Evolutionary conservation across 148 eudicot genomes (phyloP).

Genomic region (Euryodendron excelsum): DNA sequence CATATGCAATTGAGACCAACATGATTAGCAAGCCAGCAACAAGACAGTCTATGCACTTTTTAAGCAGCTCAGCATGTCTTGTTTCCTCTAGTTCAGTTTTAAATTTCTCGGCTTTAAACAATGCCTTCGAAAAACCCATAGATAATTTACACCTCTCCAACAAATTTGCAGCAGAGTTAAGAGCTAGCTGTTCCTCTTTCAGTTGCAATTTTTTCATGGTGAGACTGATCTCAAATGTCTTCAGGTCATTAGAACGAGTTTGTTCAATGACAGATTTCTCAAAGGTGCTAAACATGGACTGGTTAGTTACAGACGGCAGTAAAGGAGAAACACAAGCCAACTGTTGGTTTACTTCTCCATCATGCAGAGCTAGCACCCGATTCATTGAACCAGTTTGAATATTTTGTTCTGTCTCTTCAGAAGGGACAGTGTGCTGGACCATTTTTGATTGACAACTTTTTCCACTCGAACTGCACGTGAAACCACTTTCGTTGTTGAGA

Average conservation of each 20-base stretch:
- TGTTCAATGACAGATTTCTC: slow-evolving; percentile 76
- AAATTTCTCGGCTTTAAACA: slow-evolving; percentile 74
- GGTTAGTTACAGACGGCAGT: slow-evolving; percentile 17
- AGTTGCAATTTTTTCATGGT: slow-evolving; percentile 63
- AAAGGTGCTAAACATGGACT: slow-evolving; percentile 38
- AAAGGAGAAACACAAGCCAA: slow-evolving; percentile 38
- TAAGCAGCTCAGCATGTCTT: slow-evolving; percentile 66
- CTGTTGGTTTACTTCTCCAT: slow-evolving; percentile 33
- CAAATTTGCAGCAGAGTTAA: slow-evolving; percentile 55
- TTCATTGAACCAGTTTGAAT: slow-evolving; percentile 19
- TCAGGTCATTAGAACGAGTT: slow-evolving; percentile 79
- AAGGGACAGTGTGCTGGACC: slow-evolving; percentile 13
- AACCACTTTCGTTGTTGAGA: slow-evolving; percentile 15
- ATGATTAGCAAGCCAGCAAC: slow-evolving; percentile 77
- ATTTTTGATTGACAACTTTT: slow-evolving; percentile 16
- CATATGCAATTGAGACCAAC: slow-evolving; percentile 61
- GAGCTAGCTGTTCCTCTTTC: slow-evolving; percentile 65
- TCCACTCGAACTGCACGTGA: slow-evolving; percentile 17
- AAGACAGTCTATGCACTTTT: slow-evolving; percentile 69
- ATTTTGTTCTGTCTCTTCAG: slow-evolving; percentile 39
- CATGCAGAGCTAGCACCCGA: slow-evolving; percentile 39
- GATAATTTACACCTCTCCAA: slow-evolving; percentile 73
- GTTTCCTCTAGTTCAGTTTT: slow-evolving; percentile 70
- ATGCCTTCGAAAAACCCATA: slow-evolving; percentile 71
- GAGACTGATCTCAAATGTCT: slow-evolving; percentile 67